Percentiles rank a stretch among this genome's conserved stretches.
Conservation (phyloP, 306 rosid species). For the Delonix regia region DNA sequence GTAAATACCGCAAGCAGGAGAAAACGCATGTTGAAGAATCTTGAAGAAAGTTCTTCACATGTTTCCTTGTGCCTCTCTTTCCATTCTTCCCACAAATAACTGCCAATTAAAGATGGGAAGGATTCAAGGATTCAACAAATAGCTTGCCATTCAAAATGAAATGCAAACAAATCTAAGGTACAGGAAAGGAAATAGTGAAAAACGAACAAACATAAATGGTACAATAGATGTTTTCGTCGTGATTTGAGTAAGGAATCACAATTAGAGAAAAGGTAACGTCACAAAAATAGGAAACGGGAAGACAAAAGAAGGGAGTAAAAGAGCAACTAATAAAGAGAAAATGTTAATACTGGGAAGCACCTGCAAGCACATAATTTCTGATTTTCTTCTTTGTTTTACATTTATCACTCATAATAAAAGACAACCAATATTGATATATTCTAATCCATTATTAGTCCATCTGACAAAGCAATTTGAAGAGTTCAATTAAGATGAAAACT, state of each 20-base stretch:
- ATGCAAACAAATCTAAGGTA: slow-evolving; percentile 13
- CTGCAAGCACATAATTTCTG: neutral
- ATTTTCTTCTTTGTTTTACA: slow-evolving; percentile 10
- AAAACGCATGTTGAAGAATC: slow-evolving; percentile 75
- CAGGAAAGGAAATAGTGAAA: neutral
- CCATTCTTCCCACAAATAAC: slow-evolving; percentile 97
- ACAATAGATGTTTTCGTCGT: neutral
- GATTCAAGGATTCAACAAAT: slow-evolving; percentile 3
- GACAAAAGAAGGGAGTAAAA: neutral
- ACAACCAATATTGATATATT: neutral
- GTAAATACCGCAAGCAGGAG: slow-evolving; percentile 74
- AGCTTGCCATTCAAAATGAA: slow-evolving; percentile 11
- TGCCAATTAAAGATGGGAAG: slow-evolving; percentile 43
- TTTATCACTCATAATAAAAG: neutral
- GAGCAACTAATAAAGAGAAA: slow-evolving; percentile 8
- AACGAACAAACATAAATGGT: slow-evolving; percentile 12
- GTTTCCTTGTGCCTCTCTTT: slow-evolving; percentile 78
- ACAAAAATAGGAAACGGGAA: neutral
- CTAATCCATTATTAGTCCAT: neutral
- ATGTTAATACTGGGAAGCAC: neutral
- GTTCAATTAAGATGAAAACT: slow-evolving; percentile 19
- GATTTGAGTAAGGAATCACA: slow-evolving; percentile 1
- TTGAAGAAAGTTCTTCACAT: slow-evolving; percentile 52
- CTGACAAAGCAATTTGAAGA: neutral
- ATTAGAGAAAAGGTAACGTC: neutral